Conservation (phyloP, 495 filamentous ascomycete genomes). For the Jackrogersella minutella region DNA sequence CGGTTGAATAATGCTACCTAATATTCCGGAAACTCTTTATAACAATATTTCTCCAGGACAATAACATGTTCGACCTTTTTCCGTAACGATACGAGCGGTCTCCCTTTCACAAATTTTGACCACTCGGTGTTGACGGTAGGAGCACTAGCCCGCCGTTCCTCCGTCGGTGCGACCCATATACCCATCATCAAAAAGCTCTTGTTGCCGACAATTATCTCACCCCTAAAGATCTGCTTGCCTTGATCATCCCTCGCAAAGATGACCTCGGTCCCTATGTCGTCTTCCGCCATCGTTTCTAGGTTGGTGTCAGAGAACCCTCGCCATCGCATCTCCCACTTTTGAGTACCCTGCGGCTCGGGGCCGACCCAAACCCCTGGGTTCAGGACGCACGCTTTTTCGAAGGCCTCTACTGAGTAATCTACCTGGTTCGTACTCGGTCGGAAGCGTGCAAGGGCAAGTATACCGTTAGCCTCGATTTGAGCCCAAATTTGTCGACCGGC, state of each 20-base stretch:
- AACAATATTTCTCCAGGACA: slow-evolving; percentile 22
- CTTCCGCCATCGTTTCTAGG: not conserved
- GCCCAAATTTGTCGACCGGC: slow-evolving; percentile 16
- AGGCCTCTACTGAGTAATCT: slow-evolving; percentile 2
- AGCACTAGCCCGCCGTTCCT: not conserved
- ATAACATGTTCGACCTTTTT: slow-evolving; percentile 8
- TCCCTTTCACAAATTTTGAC: not conserved
- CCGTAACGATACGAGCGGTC: not conserved
- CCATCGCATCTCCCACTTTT: slow-evolving; percentile 16
- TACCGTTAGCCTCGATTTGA: not conserved
- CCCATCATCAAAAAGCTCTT: not conserved
- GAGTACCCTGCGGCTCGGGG: slow-evolving; percentile 4
- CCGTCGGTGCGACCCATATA: not conserved
- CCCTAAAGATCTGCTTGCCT: not conserved
- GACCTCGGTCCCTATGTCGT: not conserved
- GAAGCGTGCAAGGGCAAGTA: slow-evolving; percentile 3
- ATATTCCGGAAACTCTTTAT: slow-evolving; percentile 2
- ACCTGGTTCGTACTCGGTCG: not conserved
- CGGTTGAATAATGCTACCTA: not conserved
- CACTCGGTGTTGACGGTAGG: not conserved
- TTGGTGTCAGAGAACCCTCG: slow-evolving; percentile 7
- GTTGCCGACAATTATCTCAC: not conserved
- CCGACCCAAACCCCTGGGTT: slow-evolving; percentile 9
- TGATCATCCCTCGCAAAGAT: not conserved
- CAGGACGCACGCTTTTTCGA: slow-evolving; percentile 16